These are phyloP conservation scores for Candida yuanshanica DNA, from an alignment of 805 yeast genomes.

Conservation along the genomic window DNA sequence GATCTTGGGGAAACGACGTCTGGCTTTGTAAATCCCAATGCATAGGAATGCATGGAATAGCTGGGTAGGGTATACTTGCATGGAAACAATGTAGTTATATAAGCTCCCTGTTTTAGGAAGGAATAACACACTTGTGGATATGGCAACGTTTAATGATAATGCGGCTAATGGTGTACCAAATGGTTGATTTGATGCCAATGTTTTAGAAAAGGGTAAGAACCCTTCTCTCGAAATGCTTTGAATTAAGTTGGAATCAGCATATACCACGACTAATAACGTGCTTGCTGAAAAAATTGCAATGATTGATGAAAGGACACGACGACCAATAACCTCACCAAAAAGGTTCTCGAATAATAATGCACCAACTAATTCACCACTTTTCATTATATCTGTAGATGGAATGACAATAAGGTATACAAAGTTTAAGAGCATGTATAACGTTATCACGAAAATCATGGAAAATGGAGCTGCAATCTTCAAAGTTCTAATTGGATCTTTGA, in stretches of 20 bases:
- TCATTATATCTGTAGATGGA: constrained; percentile 42
- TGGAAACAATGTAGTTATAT: constrained; percentile 36
- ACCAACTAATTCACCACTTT: constrained; percentile 51
- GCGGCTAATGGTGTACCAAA: constrained; percentile 50
- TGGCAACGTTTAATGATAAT: constrained; percentile 26
- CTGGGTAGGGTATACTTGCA: constrained; percentile 42
- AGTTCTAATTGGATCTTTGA: constrained; percentile 49
- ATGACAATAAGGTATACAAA: constrained; percentile 47
- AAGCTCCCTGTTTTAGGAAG: constrained; percentile 28
- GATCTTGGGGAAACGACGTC: constrained; percentile 40
- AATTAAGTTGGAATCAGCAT: constrained; percentile 49
- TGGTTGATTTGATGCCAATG: constrained; percentile 52
- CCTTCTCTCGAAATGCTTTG: constrained; percentile 61
- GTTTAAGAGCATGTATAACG: constrained; percentile 46
- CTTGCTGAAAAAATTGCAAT: constrained; percentile 57
- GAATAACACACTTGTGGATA: constrained; percentile 27
- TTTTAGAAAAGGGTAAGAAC: constrained; percentile 43
- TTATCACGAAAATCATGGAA: constrained; percentile 38
- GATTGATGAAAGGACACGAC: constrained; percentile 43
- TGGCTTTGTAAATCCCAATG: constrained; percentile 47
- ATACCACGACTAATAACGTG: constrained; percentile 51
- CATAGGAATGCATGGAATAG: constrained; percentile 46
- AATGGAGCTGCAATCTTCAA: constrained; percentile 53
- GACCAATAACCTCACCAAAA: constrained; percentile 45
- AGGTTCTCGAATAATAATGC: constrained; percentile 47